A percentile compares a stretch with the other conserved stretches of the same genome.
Conservation (phyloP, 345 rosid genomes). For the Populus ilicifolia region DNA sequence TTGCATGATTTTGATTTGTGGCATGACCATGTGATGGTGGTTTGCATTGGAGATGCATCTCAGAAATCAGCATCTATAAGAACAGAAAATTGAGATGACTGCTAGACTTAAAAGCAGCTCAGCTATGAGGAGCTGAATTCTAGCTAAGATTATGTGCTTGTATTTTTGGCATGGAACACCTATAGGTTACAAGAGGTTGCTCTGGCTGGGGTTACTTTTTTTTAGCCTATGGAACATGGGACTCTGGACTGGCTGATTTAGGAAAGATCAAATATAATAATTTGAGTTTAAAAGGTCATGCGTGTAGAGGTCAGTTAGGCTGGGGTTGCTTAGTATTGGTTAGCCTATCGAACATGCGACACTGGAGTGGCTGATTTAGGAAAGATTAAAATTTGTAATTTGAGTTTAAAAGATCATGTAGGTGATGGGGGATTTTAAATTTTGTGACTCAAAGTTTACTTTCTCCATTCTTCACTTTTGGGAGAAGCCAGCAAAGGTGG, state of each 20-base stretch:
- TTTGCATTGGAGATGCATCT: background rate
- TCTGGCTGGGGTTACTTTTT: background rate
- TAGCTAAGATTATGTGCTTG: constrained; percentile 17
- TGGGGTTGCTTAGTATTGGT: too few relatives aligned
- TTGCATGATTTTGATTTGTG: background rate
- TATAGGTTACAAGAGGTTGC: constrained; percentile 3
- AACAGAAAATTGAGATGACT: background rate
- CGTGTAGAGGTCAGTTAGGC: too few relatives aligned
- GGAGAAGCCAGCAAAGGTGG: background rate
- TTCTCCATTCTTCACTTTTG: background rate
- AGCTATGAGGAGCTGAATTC: constrained; percentile 4
- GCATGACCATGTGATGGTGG: background rate
- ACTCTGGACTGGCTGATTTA: too few relatives aligned
- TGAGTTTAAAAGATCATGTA: too few relatives aligned
- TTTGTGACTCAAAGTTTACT: background rate
- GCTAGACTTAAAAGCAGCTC: background rate
- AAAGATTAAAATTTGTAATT: too few relatives aligned
- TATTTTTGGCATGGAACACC: constrained; percentile 12
- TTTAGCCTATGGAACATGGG: background rate
- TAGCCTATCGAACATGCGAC: too few relatives aligned
- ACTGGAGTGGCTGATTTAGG: too few relatives aligned
- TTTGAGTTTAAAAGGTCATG: too few relatives aligned
- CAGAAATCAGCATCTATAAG: background rate
- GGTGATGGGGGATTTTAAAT: background rate
- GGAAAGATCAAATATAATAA: too few relatives aligned